These are phyloP conservation scores for Pythium utonaiense DNA, from an alignment of 352 stramenopile species.

Conservation along the genomic window DNA sequence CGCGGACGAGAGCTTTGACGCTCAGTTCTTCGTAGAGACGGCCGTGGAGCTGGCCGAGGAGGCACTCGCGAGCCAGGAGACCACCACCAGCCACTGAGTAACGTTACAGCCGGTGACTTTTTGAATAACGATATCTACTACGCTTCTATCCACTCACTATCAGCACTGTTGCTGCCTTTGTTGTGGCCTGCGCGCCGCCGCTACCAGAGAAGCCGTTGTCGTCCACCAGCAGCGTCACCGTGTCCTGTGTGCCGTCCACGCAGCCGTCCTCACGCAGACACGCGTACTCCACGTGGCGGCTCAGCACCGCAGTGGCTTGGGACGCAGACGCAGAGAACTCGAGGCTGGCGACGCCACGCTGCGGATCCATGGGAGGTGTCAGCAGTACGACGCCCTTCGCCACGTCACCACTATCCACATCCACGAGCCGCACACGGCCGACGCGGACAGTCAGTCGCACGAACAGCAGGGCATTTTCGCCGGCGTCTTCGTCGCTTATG, in stretches of 20 bases:
- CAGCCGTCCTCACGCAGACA: conserved; percentile 28
- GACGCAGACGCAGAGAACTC: conserved; percentile 35
- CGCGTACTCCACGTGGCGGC: conserved; percentile 33
- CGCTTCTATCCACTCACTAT: conserved; percentile 10
- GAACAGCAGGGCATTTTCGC: conserved; percentile 33
- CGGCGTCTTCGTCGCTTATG: conserved; percentile 45
- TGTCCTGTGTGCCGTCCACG: conserved; percentile 27
- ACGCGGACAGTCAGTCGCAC: conserved; percentile 33
- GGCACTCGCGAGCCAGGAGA: conserved; percentile 24
- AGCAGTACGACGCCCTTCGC: neutral
- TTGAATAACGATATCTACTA: conserved; percentile 12
- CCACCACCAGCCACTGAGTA: conserved; percentile 23
- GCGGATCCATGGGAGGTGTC: neutral
- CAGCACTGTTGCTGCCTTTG: conserved; percentile 12
- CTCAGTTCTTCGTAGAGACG: conserved; percentile 82
- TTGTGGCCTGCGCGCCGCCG: conserved; percentile 27
- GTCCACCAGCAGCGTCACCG: conserved; percentile 44
- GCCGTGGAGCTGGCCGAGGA: conserved; percentile 77
- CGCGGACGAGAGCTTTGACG: conserved; percentile 57
- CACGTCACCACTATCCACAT: neutral
- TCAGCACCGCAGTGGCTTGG: conserved; percentile 25
- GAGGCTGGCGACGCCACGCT: conserved; percentile 14
- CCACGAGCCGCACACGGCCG: conserved; percentile 30
- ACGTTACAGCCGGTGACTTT: neutral
- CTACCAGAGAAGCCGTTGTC: conserved; percentile 54